Base-by-base conservation (phyloP, 2,329 filamentous ascomycete genomes). In the Colletotrichum sp. region DNA sequence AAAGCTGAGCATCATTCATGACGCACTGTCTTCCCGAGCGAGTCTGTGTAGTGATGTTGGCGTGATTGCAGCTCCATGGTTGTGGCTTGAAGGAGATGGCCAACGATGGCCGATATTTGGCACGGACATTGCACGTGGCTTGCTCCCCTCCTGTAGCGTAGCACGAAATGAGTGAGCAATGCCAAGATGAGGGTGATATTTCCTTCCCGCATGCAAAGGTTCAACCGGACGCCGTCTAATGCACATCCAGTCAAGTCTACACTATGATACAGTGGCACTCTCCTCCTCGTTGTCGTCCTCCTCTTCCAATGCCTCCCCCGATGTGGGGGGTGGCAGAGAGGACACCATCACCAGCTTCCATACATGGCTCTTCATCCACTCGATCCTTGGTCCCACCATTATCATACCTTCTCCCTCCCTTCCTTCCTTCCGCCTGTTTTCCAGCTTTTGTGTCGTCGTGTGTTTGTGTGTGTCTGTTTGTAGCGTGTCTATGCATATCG, bases 211-310 rank as follows among this genome's bases (percentile, higher is more conserved):
- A 76, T 76, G 73, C 59, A 68, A 69, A 83, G 78, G 74, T 64
- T 67, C 69, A 82, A 81, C 84, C 83, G 78, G 82, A 86, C 86
- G 86, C 86, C 85, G 80, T 86, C 82, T 85, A 84, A 87, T 88
- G 86, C 86, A 85, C 83, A 76, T 73, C 70, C 70, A 84, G 79
- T 81, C 83, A 83, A 70, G 83, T 86, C 84, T 85, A 86, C 83
- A 86, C 79, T 87, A 87, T 87, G 83, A 81, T 86, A 86, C 84
- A 87, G 79, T 79, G 74, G 79, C 77, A 70, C 70, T 55, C 64
- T 62, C 69, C 62, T 22, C 71, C 13, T 49, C 49, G 5, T 49
- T 11, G 0, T 44, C 8, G 16, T 44, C 39, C 7, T n/a, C 19
- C 15, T 16, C 34, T 25, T 34, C 6, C 66, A 1, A 25, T 25